Evolutionary conservation across 1,284 basidiomycete species (phyloP).

Genomic region (Agaricales sp.): DNA sequence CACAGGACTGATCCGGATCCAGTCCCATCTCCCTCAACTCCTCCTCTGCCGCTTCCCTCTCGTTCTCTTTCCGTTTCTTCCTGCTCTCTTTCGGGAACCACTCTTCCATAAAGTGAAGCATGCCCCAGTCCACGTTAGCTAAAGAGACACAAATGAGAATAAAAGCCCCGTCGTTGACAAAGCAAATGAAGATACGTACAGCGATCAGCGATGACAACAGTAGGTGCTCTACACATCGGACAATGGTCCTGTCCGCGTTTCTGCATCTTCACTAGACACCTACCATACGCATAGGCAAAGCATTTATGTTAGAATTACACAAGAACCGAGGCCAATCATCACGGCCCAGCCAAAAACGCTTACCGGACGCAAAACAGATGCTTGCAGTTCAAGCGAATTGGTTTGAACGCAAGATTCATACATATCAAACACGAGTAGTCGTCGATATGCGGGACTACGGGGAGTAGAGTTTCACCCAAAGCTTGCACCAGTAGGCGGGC

Average conservation of each 20-base stretch:
- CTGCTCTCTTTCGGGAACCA: slow-evolving; percentile 89
- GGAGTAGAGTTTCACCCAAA: slow-evolving; percentile 77
- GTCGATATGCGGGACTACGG: slow-evolving; percentile 77
- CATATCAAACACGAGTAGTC: slow-evolving; percentile 74
- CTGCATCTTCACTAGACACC: slow-evolving; percentile 91
- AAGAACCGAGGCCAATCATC: neutral
- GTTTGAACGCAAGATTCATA: slow-evolving; percentile 80
- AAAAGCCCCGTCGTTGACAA: slow-evolving; percentile 2
- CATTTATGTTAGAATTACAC: neutral
- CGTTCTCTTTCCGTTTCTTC: slow-evolving; percentile 71
- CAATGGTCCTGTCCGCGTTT: slow-evolving; percentile 72
- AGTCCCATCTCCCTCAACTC: slow-evolving; percentile 57
- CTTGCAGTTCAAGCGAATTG: slow-evolving; percentile 74
- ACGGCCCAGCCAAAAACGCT: slow-evolving; percentile 17
- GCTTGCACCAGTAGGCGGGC: slow-evolving; percentile 79
- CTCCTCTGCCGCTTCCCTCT: slow-evolving; percentile 68
- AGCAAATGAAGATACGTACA: slow-evolving; percentile 36
- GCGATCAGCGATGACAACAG: slow-evolving; percentile 67
- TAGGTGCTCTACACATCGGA: slow-evolving; percentile 77
- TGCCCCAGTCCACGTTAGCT: slow-evolving; percentile 77
- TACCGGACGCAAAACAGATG: slow-evolving; percentile 87
- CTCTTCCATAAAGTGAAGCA: slow-evolving; percentile 80
- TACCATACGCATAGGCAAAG: no score
- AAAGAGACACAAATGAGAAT: neutral
- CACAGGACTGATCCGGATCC: slow-evolving; percentile 22